phyloP scores from a whole-genome alignment of 1,139 yeast genomes.

The Taiozyma sp. region DNA sequence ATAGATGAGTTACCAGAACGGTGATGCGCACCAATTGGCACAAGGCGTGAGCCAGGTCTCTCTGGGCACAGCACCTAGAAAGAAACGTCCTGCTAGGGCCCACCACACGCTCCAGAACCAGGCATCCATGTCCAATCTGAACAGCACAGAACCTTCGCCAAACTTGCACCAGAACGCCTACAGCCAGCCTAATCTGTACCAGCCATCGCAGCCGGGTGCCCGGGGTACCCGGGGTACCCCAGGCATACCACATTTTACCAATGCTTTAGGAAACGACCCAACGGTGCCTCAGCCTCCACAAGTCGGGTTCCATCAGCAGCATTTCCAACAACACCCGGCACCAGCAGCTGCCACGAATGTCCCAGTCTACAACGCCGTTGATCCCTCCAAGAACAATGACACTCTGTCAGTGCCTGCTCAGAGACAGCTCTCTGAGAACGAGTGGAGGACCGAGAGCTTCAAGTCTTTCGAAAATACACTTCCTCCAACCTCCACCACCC shows the following conservation, averaged over 20 bases:
- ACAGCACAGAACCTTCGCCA: not conserved
- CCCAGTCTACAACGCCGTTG: not conserved
- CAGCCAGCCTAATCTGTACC: not conserved
- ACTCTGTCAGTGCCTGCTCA: slow-evolving; percentile 16
- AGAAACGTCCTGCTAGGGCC: not conserved
- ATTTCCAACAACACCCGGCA: slow-evolving; percentile 1
- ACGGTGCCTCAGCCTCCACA: not conserved
- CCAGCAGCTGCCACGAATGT: not conserved
- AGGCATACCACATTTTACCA: not conserved
- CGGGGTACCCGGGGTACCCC: not conserved
- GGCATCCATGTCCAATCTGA: not conserved
- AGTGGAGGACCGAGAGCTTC: slow-evolving; percentile 15
- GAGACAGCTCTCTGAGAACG: slow-evolving; percentile 15
- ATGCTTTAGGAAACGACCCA: not conserved
- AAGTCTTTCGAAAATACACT: slow-evolving; percentile 19
- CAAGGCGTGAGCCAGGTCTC: slow-evolving; percentile 7
- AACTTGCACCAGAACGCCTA: not conserved
- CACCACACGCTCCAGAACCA: not conserved
- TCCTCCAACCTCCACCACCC: slow-evolving; percentile 76
- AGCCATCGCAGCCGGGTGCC: not conserved
- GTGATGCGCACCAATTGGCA: slow-evolving; percentile 1
- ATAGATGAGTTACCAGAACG: not conserved
- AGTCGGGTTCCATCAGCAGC: slow-evolving; percentile 1
- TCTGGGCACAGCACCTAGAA: not conserved
- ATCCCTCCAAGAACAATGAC: slow-evolving; percentile 2